Evolutionary conservation across 139 green algal genomes (phyloP).

Genomic region (Ostreobium quekettii): DNA sequence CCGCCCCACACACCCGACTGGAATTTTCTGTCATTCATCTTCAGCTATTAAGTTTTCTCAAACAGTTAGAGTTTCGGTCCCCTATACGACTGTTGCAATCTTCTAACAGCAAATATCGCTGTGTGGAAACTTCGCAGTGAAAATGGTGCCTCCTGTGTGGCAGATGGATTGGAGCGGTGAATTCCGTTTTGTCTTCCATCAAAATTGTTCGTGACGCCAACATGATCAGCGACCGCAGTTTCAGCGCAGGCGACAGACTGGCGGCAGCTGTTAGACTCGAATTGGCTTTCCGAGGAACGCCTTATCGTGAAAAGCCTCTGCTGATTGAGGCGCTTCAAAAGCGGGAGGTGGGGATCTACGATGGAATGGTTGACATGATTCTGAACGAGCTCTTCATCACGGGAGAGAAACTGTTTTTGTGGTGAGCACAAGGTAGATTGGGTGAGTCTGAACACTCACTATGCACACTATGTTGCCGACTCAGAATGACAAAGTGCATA

Average conservation of each 20-base stretch:
- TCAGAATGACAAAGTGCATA: too few species aligned
- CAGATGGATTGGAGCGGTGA: neutral
- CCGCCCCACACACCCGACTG: too few species aligned
- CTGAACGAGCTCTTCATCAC: conserved; percentile 2
- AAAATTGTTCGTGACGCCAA: neutral
- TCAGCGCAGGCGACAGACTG: neutral
- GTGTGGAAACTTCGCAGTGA: too few species aligned
- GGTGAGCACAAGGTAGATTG: neutral
- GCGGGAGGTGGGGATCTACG: neutral
- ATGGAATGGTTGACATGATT: neutral
- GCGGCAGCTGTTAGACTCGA: neutral
- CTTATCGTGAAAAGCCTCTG: neutral
- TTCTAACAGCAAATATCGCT: too few species aligned
- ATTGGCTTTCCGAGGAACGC: neutral
- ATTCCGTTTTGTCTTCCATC: neutral
- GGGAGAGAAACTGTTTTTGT: conserved; percentile 1
- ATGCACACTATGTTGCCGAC: too few species aligned
- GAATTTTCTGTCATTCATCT: neutral
- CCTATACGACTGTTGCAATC: too few species aligned
- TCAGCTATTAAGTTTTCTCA: neutral
- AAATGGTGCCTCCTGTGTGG: neutral
- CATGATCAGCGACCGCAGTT: neutral
- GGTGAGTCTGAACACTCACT: too few species aligned
- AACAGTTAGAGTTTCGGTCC: neutral
- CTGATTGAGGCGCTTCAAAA: neutral